Evolutionary conservation across 2,329 filamentous ascomycete species (phyloP), one percentile per base, ranked within the genome.

Genomic region (Arthrinium puccinioides): DNA sequence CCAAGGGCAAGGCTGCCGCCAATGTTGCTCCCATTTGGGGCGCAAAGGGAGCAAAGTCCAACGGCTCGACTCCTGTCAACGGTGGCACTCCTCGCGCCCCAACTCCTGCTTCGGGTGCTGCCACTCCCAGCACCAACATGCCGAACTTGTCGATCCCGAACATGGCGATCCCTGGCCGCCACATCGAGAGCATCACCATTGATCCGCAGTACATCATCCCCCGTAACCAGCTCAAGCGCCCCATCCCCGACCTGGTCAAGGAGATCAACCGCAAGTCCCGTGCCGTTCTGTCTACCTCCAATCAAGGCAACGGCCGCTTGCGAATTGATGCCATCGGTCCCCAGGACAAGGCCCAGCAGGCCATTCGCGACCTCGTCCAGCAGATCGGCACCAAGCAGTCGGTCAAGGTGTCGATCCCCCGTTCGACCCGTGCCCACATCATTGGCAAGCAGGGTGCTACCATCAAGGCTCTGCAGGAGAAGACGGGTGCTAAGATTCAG

Each of bases 251-350:
- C 48, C 82, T 92, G 47, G 69, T 96, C 55, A 85, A 87, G 57
- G 88, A 96, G 47, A 86, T 97, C 64, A 96, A 94, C 66, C 86
- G 84, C 63, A 86, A 84, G 56, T 94, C 87, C 43, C 88, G 90
- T 57, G 88, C 89, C 41, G 86, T 79, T 49, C 78, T 98, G 48
- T 82, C 84, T 49, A 82, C 89, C 72, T 77, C 77, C 41, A 75
- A 77, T 42, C 79, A 81, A n/a, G 74, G 80, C 44, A 81, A 77
- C 45, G 86, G 84, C 16, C 74, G 76, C 25, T 71, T 88, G 49
- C 80, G 82, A 50, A 94, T 98, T 55, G 85, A 90, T 60, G 88
- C 87, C 32, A 83, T 79, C 46, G 90, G 92, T 40, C 83, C 87
- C 40, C 80, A 82, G 41, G 86, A 94, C 41, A 79, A 84, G 50